These are phyloP conservation scores for Populus deltoides DNA, from an alignment of 345 rosid genomes.

Conservation along the genomic window DNA sequence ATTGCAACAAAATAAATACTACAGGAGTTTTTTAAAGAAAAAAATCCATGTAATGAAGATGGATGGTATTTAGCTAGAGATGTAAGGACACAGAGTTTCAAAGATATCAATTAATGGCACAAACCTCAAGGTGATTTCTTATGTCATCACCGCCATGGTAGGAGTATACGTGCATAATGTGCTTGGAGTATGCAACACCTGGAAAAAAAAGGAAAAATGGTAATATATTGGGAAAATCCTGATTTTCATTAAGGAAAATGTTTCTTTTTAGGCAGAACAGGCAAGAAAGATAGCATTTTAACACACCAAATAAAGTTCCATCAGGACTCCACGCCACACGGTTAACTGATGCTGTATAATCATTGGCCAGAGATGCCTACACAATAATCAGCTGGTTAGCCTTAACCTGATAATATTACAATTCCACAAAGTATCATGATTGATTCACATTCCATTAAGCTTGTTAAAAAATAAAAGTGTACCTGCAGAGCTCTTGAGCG, in stretches of 20 bases:
- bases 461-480: conserved; percentile 8
- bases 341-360: conserved; percentile 58
- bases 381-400: conserved; percentile 15
- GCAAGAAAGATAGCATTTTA: neutral
- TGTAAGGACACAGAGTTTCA: neutral
- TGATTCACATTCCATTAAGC: conserved; percentile 12
- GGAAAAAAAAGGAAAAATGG: conserved; percentile 18
- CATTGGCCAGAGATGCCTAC: conserved; percentile 58
- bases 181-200: conserved; percentile 91
- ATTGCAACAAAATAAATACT: neutral
- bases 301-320: conserved; percentile 72
- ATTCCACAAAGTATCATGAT: neutral
- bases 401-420: neutral
- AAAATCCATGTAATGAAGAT: neutral
- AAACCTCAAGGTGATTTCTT: conserved; percentile 69
- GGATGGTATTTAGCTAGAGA: neutral
- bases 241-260: neutral
- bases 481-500: conserved; percentile 71
- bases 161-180: conserved; percentile 71
- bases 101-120: conserved; percentile 16
- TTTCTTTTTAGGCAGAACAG: conserved; percentile 1
- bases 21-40: no score
- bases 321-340: conserved; percentile 90
- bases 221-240: neutral
- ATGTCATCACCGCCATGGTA: conserved; percentile 63